Percentiles rank a stretch among this genome's conserved stretches.
These are phyloP conservation scores for Hymenoscyphus repandus DNA, from an alignment of 2,329 filamentous ascomycete species.

Conservation along the genomic window DNA sequence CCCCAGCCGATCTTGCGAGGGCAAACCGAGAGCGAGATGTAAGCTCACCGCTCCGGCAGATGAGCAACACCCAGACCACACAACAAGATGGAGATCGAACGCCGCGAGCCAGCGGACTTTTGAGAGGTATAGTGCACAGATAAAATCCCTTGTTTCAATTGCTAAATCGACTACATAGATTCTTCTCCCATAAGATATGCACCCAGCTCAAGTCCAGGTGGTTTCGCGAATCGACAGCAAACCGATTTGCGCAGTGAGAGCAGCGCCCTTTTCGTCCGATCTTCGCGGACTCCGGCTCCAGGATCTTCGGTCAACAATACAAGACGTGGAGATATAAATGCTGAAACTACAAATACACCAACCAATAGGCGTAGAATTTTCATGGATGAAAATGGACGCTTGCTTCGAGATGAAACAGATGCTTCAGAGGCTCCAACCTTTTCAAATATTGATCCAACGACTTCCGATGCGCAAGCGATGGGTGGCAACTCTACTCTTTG, in stretches of 20 bases:
- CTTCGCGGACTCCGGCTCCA: slow-evolving; percentile 47
- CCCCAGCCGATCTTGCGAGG: slow-evolving; percentile 41
- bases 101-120: slow-evolving; percentile 55
- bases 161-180: slow-evolving; percentile 46
- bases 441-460: slow-evolving; percentile 66
- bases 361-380: slow-evolving; percentile 50
- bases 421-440: slow-evolving; percentile 57
- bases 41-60: slow-evolving; percentile 56
- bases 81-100: slow-evolving; percentile 60
- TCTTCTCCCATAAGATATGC: slow-evolving; percentile 92
- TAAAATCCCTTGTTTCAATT: not conserved
- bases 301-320: slow-evolving; percentile 49
- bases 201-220: slow-evolving; percentile 80
- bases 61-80: slow-evolving; percentile 50
- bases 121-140: slow-evolving; percentile 52
- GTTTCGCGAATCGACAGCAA: slow-evolving; percentile 36
- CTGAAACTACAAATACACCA: slow-evolving; percentile 59
- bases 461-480: slow-evolving; percentile 84
- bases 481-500: slow-evolving; percentile 77
- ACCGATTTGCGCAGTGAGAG: slow-evolving; percentile 76
- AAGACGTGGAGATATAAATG: slow-evolving; percentile 81
- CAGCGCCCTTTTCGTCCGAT: slow-evolving; percentile 79
- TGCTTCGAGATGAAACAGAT: slow-evolving; percentile 47
- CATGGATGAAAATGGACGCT: slow-evolving; percentile 50
- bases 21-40: slow-evolving; percentile 37